phyloP scores from a whole-genome alignment of 1,284 basidiomycete genomes.

The Anthracocystis panici-leucophaei region DNA sequence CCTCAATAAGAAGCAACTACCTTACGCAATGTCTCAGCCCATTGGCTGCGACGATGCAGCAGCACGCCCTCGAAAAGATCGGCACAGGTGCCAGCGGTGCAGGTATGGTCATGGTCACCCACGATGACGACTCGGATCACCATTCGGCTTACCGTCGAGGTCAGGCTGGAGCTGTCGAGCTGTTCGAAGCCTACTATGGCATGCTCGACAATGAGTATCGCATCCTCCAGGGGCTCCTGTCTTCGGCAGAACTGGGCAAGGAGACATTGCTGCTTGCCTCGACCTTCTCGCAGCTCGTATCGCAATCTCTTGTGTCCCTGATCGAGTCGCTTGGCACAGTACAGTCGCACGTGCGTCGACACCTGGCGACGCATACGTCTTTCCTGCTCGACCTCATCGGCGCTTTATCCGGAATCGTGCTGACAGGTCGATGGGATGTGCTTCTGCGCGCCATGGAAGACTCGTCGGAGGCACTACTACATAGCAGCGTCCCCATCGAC shows the following conservation, averaged over 20 bases:
- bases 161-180: constrained; percentile 47
- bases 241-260: constrained; percentile 37
- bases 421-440: constrained; percentile 37
- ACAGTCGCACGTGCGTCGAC: constrained; percentile 51
- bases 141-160: constrained; percentile 39
- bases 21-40: constrained; percentile 47
- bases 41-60: constrained; percentile 34
- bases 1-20: constrained; percentile 46
- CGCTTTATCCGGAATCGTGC: constrained; percentile 34
- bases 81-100: constrained; percentile 39
- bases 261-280: constrained; percentile 42
- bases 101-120: constrained; percentile 54
- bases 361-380: constrained; percentile 57
- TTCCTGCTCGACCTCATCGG: constrained; percentile 58
- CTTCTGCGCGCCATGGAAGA: constrained; percentile 49
- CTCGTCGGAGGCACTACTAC: constrained; percentile 34
- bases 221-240: constrained; percentile 44
- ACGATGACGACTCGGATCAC: constrained; percentile 53
- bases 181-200: constrained; percentile 52
- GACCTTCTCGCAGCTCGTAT: constrained; percentile 47
- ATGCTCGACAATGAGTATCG: constrained; percentile 60
- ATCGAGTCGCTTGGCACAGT: constrained; percentile 45
- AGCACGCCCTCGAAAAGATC: constrained; percentile 55
- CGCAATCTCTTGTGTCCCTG: constrained; percentile 32
- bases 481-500: constrained; percentile 30